Conservation (phyloP, 2,329 filamentous ascomycete genomes). For the Ophiostoma australiae region DNA sequence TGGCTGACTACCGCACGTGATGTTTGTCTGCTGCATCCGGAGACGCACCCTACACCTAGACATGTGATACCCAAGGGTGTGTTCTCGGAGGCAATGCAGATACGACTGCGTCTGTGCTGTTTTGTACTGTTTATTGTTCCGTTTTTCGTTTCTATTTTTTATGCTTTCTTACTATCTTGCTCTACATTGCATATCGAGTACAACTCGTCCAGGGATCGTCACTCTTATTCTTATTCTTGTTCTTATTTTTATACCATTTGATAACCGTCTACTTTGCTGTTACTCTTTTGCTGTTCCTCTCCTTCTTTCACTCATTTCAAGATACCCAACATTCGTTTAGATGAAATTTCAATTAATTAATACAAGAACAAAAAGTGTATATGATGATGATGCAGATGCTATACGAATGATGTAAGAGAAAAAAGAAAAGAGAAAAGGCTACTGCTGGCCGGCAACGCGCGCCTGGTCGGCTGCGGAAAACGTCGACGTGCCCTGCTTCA, state of each 20-base stretch:
- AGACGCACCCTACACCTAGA: constrained; percentile 10
- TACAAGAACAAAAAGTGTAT: neutral
- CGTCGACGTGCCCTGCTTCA: constrained; percentile 62
- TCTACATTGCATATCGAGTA: constrained; percentile 18
- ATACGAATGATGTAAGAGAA: neutral
- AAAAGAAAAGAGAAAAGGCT: neutral
- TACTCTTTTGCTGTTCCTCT: neutral
- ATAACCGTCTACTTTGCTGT: constrained; percentile 20
- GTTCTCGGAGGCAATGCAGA: neutral
- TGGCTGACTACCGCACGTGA: neutral
- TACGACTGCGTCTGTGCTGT: neutral
- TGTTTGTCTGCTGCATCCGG: neutral
- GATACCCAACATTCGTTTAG: constrained; percentile 18
- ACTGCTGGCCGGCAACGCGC: constrained; percentile 29
- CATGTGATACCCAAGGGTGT: constrained; percentile 16
- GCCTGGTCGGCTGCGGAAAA: constrained; percentile 49
- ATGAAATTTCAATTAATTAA: neutral
- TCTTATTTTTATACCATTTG: constrained; percentile 14
- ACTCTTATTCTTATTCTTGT: constrained; percentile 12
- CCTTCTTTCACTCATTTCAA: constrained; percentile 13
- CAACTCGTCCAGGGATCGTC: constrained; percentile 11
- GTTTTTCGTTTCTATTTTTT: neutral
- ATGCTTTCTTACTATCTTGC: neutral
- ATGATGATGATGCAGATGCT: neutral
- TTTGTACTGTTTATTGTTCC: no score